phyloP scores from a whole-genome alignment of 2,329 filamentous ascomycete genomes.

The Neurospora sp. region DNA sequence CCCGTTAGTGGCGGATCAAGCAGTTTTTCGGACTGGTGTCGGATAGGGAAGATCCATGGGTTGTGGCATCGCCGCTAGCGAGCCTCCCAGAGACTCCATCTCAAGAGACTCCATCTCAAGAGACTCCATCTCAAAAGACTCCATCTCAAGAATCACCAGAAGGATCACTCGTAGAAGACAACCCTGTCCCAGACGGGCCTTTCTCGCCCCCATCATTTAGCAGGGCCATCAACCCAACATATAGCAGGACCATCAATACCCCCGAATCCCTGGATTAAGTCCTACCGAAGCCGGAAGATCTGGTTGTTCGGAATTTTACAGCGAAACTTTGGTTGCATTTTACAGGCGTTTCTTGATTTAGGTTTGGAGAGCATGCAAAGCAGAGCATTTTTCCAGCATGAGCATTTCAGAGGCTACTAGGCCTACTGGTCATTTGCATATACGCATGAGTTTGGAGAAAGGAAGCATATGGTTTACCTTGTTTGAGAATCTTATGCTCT shows the following conservation, averaged over 20 bases:
- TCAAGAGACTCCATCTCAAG: neutral
- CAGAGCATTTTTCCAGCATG: neutral
- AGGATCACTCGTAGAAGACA: neutral
- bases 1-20: slow-evolving; percentile 9
- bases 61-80: neutral
- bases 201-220: neutral
- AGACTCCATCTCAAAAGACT: neutral
- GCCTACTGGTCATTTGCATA: neutral
- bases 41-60: neutral
- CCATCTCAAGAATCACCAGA: neutral
- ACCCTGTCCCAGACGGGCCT: neutral
- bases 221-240: neutral
- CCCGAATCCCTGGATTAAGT: neutral
- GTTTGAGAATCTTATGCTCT: neutral
- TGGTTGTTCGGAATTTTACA: neutral
- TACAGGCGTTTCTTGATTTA: neutral
- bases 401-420: neutral
- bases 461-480: neutral
- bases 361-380: neutral
- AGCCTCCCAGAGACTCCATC: neutral
- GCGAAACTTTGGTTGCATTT: neutral
- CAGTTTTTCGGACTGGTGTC: neutral
- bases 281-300: neutral
- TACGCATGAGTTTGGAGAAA: neutral
- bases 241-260: neutral